Conservation (phyloP, 176 grass and related monocot species). For the Dendrocalamus sinicus region DNA sequence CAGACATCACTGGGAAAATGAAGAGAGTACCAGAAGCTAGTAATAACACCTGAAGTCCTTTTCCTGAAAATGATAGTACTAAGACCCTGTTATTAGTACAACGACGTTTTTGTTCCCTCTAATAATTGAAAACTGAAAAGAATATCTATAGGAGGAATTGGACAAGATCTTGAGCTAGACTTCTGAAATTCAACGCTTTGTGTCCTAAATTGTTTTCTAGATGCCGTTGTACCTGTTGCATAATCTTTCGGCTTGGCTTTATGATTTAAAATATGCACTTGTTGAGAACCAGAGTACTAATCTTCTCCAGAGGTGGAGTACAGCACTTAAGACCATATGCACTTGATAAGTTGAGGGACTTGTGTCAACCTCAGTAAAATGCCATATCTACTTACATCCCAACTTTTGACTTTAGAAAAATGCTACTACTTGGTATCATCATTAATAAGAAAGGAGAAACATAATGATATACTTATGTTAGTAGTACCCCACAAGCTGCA, state of each 20-base stretch:
- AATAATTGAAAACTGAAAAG: not conserved
- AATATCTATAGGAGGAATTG: not conserved
- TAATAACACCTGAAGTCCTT: slow-evolving; percentile 12
- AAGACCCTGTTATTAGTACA: not conserved
- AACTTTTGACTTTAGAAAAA: not conserved
- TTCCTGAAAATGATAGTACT: not conserved
- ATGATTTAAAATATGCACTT: not conserved
- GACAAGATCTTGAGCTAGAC: not conserved
- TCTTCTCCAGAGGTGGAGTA: not conserved
- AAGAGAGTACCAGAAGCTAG: not conserved
- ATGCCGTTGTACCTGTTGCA: not conserved
- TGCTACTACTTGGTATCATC: not conserved
- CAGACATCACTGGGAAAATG: not conserved
- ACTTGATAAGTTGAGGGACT: not conserved
- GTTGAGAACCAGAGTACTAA: not conserved
- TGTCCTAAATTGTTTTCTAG: not conserved
- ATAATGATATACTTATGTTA: not conserved
- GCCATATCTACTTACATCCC: not conserved
- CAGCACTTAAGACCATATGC: not conserved
- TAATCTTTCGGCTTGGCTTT: not conserved
- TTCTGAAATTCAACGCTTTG: not conserved
- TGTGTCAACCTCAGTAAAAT: not conserved
- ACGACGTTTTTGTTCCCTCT: not conserved
- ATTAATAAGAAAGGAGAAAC: not conserved
- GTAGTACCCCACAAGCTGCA: not conserved